A percentile compares a stretch with the other conserved stretches of the same genome.
Evolutionary conservation across 306 rosid species (phyloP).

Genomic region (Sechiopsis laciniata): DNA sequence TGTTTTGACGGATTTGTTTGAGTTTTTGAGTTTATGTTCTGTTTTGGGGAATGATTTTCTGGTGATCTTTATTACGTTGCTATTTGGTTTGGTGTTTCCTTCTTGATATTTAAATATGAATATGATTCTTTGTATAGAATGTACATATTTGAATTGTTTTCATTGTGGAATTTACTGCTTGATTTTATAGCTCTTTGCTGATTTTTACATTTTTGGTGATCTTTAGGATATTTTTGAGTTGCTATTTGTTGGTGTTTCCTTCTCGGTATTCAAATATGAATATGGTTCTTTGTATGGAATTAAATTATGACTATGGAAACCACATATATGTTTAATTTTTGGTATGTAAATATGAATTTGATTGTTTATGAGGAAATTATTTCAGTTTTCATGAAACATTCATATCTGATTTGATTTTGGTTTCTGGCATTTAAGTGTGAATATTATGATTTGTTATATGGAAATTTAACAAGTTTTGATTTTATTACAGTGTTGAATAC

Average conservation of each 20-base stretch:
- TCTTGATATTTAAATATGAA: no score
- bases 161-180: background rate
- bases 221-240: no score
- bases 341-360: no score
- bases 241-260: no score
- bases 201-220: background rate
- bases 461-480: background rate
- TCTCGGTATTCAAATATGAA: background rate
- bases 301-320: background rate
- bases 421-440: background rate
- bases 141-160: no score
- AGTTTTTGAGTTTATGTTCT: background rate
- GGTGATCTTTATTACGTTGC: no score
- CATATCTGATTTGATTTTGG: background rate
- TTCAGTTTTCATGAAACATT: background rate
- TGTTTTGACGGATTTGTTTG: background rate
- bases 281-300: no score
- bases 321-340: no score
- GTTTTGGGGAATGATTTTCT: background rate
- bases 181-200: background rate
- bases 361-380: conserved; percentile 47
- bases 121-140: no score
- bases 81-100: no score
- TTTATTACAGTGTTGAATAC: conserved; percentile 75
- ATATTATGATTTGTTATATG: no score